Evolutionary conservation across 441 rosid genomes (phyloP).

Genomic region (Pelargonium australe): DNA sequence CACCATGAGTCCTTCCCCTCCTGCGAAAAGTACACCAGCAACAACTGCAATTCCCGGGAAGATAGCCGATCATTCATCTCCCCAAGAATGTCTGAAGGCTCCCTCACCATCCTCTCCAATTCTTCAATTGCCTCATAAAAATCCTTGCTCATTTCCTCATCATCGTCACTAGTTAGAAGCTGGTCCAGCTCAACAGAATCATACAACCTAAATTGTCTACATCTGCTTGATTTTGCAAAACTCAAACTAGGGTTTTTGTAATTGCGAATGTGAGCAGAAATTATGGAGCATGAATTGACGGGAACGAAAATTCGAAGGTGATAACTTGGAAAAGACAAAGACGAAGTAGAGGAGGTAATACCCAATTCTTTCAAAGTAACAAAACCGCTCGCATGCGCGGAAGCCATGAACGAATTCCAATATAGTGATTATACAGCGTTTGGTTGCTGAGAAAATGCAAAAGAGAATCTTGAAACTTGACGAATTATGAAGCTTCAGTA

Average conservation of each 20-base stretch:
- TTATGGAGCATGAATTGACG: constrained; percentile 18
- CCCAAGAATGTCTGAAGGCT: constrained; percentile 76
- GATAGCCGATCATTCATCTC: constrained; percentile 88
- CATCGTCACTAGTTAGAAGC: constrained; percentile 55
- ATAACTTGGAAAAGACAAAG: constrained; percentile 24
- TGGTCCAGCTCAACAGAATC: constrained; percentile 58
- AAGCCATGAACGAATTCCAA: constrained; percentile 32
- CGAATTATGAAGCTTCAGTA: neutral
- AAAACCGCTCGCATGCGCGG: constrained; percentile 23
- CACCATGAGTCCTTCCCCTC: constrained; percentile 97
- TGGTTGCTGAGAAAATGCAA: constrained; percentile 10
- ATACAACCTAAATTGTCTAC: constrained; percentile 30
- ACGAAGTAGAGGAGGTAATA: constrained; percentile 13
- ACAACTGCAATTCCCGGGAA: constrained; percentile 64
- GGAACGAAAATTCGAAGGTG: constrained; percentile 22
- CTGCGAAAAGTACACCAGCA: constrained; percentile 83
- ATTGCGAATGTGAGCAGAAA: constrained; percentile 25
- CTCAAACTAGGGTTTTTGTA: constrained; percentile 28
- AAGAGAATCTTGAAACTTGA: neutral
- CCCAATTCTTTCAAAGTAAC: constrained; percentile 37
- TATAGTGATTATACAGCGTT: constrained; percentile 2
- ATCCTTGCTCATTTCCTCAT: constrained; percentile 65
- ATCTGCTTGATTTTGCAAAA: constrained; percentile 20
- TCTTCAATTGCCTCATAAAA: constrained; percentile 85
- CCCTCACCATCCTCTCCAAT: constrained; percentile 79